Evolutionary conservation across 2,329 filamentous ascomycete genomes (phyloP).

Genomic region (Xenoacremonium recifei): DNA sequence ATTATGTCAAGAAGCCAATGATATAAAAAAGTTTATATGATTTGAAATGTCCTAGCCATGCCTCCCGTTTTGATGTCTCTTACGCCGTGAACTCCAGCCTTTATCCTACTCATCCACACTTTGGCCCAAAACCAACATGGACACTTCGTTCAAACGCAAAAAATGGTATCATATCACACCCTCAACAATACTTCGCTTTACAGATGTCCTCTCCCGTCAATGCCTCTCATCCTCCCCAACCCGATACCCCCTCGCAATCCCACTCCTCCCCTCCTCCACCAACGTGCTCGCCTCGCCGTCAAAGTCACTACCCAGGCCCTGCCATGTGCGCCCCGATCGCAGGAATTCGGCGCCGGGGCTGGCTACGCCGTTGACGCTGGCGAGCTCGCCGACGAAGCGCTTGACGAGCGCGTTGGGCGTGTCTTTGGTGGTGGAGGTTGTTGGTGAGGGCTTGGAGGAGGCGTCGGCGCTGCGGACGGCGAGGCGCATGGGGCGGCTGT

Average conservation of each 20-base stretch:
- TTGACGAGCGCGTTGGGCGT: constrained; percentile 51
- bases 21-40: too few relatives aligned
- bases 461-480: constrained; percentile 28
- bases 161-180: too few relatives aligned
- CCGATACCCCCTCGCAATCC: constrained; percentile 84
- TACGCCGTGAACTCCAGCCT: too few relatives aligned
- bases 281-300: constrained; percentile 58
- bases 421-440: constrained; percentile 13
- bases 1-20: too few relatives aligned
- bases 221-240: constrained; percentile 56
- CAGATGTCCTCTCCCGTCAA: too few relatives aligned
- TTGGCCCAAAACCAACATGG: too few relatives aligned
- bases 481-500: constrained; percentile 70
- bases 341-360: constrained; percentile 91
- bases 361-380: constrained; percentile 78
- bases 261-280: constrained; percentile 83
- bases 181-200: constrained; percentile 23
- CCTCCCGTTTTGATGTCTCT: too few relatives aligned
- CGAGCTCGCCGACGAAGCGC: constrained; percentile 63
- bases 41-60: too few relatives aligned
- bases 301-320: constrained; percentile 86
- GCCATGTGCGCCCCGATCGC: constrained; percentile 82
- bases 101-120: too few relatives aligned
- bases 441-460: too few relatives aligned
- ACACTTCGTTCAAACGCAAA: too few relatives aligned